Base-by-base conservation (phyloP, 2,329 filamentous ascomycete genomes). In the Talaromyces funiculosus region DNA sequence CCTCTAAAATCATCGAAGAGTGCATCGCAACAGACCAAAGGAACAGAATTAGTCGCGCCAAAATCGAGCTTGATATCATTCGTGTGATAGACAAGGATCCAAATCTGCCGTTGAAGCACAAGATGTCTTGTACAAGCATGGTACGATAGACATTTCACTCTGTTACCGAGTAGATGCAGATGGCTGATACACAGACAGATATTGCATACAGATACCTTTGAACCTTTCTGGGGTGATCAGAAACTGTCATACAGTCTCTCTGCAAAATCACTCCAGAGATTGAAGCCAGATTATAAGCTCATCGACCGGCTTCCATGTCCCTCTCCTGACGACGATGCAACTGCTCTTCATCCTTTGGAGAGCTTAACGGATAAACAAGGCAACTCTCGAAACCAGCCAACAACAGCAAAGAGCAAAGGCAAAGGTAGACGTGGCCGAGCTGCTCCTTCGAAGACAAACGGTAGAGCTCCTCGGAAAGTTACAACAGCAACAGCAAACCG, bases 81-180 rank as follows among this genome's bases (percentile, higher is more conserved):
- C 55, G 47, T 4, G 40, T 63, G 26, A 60, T 69, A 8, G 62
- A 70, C 18, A 63, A 66, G n/a, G 62, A 61, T 35, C 20, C 61
- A 2, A 29, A 58, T 2, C 61, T 71, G 31, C 65, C 67, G 8
- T 57, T 66, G 18, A 20, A 43, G 6, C 64, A 64, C 31, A 68
- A 67, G 45, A 49, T 71, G 33, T 63, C 63, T 9, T 70, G 66
- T 60, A 64, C 64, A 49, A 66, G 62, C 47, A 63, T 65, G 68
- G 67, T 66, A 62, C 58, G 63, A 54, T 3, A 38, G 20, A 14
- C 29, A 26, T 2, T 6, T 4, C 22, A 7, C 26, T 18, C n/a
- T 43, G 43, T 18, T 12, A 20, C n/a, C 7, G 16, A 18, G 45
- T 7, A 49, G 2, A 26, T 22, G 14, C 29, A 43, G 20, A 42